These are phyloP conservation scores for Chlorella ohadii DNA, from an alignment of 139 green algal genomes.

Conservation along the genomic window DNA sequence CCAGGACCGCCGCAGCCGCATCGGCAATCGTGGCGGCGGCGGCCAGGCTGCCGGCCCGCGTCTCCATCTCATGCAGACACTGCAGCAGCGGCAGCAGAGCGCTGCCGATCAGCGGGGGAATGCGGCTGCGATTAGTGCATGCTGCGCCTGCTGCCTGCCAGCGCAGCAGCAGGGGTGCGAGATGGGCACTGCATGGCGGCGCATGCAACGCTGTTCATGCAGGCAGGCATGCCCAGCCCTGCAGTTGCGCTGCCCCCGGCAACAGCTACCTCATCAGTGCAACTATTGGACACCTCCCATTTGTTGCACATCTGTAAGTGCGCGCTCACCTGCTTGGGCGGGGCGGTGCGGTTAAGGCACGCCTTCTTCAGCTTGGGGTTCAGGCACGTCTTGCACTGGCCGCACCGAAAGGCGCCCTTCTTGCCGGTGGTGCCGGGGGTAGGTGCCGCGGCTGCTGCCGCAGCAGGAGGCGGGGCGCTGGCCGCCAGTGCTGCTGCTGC, in stretches of 20 bases:
- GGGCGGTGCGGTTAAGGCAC: background rate
- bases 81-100: slow-evolving; percentile 19
- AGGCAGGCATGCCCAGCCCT: too few relatives aligned
- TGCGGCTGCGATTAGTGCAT: background rate
- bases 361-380: slow-evolving; percentile 1
- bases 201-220: too few relatives aligned
- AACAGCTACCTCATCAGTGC: too few relatives aligned
- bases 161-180: background rate
- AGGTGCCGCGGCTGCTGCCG: background rate
- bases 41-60: background rate
- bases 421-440: slow-evolving; percentile 1
- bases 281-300: too few relatives aligned
- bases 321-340: too few relatives aligned
- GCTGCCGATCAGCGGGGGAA: background rate
- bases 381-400: background rate
- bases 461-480: background rate
- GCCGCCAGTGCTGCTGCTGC: background rate
- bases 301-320: too few relatives aligned
- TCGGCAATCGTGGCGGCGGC: background rate
- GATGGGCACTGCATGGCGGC: too few relatives aligned
- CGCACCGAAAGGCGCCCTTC: background rate
- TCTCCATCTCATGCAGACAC: background rate
- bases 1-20: background rate
- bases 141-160: background rate
- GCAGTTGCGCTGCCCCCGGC: too few relatives aligned